These are phyloP conservation scores for Clavispora asparagi DNA, from an alignment of 805 yeast genomes.

Conservation along the genomic window DNA sequence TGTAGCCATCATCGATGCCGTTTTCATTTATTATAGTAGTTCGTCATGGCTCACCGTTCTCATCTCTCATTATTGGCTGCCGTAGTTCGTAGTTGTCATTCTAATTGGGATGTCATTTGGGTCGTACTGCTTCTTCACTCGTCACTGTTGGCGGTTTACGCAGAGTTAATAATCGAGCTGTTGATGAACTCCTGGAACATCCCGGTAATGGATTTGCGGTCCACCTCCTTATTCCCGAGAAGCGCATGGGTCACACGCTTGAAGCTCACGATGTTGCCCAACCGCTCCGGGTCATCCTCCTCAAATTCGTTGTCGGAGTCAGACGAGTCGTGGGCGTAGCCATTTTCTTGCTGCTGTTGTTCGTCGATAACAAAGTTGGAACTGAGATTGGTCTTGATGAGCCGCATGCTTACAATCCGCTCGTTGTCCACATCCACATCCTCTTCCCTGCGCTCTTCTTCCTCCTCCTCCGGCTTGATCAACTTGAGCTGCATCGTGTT, in stretches of 20 bases:
- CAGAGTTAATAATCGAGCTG: slow-evolving; percentile 14
- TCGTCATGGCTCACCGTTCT: no score
- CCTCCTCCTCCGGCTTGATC: slow-evolving; percentile 60
- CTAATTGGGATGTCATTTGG: no score
- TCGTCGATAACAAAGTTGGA: slow-evolving; percentile 33
- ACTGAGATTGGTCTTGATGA: slow-evolving; percentile 30
- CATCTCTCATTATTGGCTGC: no score
- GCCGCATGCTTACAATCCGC: slow-evolving; percentile 22
- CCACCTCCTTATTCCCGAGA: slow-evolving; percentile 15
- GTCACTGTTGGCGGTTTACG: not conserved
- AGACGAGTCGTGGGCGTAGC: slow-evolving; percentile 14
- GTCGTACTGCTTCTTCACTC: no score
- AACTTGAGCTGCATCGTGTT: slow-evolving; percentile 73
- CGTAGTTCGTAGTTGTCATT: no score
- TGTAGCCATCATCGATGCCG: no score
- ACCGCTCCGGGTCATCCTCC: slow-evolving; percentile 18
- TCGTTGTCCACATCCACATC: slow-evolving; percentile 10
- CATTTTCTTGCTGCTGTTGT: slow-evolving; percentile 10
- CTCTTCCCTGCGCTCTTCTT: slow-evolving; percentile 12
- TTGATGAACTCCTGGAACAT: slow-evolving; percentile 37
- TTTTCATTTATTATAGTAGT: no score
- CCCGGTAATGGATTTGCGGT: slow-evolving; percentile 29
- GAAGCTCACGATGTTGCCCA: slow-evolving; percentile 21
- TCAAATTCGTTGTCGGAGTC: slow-evolving; percentile 22
- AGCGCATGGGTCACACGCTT: slow-evolving; percentile 17